These are phyloP conservation scores for Setomelanomma holmii DNA, from an alignment of 2,329 filamentous ascomycete species.

Conservation along the genomic window DNA sequence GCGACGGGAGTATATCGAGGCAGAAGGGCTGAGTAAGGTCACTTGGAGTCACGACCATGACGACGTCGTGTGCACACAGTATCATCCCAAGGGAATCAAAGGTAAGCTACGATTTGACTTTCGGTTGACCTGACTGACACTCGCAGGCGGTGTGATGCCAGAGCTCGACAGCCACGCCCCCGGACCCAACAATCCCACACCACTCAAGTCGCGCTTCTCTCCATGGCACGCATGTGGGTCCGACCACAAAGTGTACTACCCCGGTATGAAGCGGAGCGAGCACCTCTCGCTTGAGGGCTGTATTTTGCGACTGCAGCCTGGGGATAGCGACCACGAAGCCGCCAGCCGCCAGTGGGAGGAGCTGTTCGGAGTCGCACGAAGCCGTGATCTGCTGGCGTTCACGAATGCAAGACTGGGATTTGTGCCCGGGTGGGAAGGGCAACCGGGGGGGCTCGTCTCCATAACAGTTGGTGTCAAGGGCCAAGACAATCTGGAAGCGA, in stretches of 20 bases:
- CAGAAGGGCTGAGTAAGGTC: conserved; percentile 43
- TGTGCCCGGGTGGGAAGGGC: conserved; percentile 39
- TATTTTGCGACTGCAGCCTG: conserved; percentile 47
- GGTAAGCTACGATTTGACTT: conserved; percentile 21
- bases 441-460: conserved; percentile 47
- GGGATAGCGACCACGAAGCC: conserved; percentile 45
- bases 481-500: conserved; percentile 37
- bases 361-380: conserved; percentile 51
- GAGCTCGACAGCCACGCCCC: conserved; percentile 52
- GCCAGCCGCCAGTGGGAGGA: conserved; percentile 52
- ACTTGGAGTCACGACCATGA: conserved; percentile 47
- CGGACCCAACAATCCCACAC: conserved; percentile 45
- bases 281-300: conserved; percentile 48
- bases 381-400: conserved; percentile 49
- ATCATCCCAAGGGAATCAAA: conserved; percentile 54
- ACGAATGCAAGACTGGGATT: conserved; percentile 48
- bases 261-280: conserved; percentile 46
- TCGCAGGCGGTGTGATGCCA: conserved; percentile 52
- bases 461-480: conserved; percentile 50
- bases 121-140: conserved; percentile 2
- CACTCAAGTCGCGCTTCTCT: conserved; percentile 48
- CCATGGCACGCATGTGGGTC: conserved; percentile 56
- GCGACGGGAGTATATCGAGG: conserved; percentile 48
- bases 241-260: conserved; percentile 44
- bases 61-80: conserved; percentile 50